A percentile compares a stretch with the other conserved stretches of the same genome.
Conservation (phyloP, 345 rosid genomes). For the Bruguiera gymnorhiza region DNA sequence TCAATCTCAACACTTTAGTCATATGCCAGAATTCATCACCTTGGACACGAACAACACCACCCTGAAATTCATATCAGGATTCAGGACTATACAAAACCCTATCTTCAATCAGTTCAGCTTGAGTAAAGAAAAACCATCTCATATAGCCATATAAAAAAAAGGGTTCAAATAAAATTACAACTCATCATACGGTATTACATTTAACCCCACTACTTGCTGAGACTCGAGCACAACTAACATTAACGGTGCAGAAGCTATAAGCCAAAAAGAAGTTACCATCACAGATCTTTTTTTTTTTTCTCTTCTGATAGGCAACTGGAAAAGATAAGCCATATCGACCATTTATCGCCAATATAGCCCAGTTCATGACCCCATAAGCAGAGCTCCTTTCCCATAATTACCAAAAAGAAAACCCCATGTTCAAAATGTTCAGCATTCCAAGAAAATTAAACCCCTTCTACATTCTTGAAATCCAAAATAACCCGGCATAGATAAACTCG, state of each 20-base stretch:
- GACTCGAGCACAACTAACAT: not conserved
- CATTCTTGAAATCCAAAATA: not conserved
- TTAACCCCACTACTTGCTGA: not conserved
- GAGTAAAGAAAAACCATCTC: not conserved
- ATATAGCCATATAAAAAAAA: not conserved
- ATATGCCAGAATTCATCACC: slow-evolving; percentile 93
- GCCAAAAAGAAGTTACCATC: no score
- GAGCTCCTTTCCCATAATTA: no score
- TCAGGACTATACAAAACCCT: no score
- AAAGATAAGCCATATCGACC: not conserved
- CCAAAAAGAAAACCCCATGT: no score
- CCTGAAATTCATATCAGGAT: slow-evolving; percentile 34
- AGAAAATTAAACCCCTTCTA: no score
- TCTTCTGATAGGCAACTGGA: not conserved
- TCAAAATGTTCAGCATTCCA: no score
- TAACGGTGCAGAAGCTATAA: not conserved
- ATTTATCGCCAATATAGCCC: no score
- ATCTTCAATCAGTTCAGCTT: not conserved
- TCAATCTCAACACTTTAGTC: slow-evolving; percentile 75
- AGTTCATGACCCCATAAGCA: no score
- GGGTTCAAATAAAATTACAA: no score
- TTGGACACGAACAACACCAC: slow-evolving; percentile 60
- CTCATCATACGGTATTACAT: not conserved
- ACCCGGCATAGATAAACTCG: no score
- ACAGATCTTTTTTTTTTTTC: no score